Evolutionary conservation across 108 stramenopile species (phyloP).

Genomic region (Nannochloropsis gaditana): DNA sequence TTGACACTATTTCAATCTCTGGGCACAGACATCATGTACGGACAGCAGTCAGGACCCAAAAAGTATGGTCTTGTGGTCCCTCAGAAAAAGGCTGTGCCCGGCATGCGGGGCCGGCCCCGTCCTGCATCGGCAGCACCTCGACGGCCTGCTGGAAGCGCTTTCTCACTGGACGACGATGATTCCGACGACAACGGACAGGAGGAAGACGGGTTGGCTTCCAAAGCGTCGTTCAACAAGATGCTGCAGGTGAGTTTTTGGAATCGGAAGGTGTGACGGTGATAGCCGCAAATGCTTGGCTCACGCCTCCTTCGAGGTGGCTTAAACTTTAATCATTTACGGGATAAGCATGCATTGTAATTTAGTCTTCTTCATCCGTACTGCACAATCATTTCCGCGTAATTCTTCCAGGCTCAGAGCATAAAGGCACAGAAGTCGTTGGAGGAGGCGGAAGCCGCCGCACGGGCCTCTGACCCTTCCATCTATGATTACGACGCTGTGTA

Average conservation of each 20-base stretch:
- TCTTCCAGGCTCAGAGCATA: background rate
- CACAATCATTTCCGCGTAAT: too few species aligned
- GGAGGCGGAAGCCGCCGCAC: constrained; percentile 28
- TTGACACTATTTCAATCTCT: background rate
- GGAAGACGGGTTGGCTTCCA: background rate
- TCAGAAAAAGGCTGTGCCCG: background rate
- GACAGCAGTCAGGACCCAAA: background rate
- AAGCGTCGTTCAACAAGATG: constrained; percentile 17
- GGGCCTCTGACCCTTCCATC: constrained; percentile 36
- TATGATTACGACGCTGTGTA: constrained; percentile 54
- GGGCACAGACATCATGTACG: background rate
- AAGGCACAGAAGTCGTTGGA: constrained; percentile 10
- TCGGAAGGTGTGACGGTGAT: too few species aligned
- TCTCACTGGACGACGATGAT: background rate
- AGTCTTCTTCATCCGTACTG: too few species aligned
- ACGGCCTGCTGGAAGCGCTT: background rate
- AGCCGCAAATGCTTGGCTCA: too few species aligned
- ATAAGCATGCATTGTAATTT: too few species aligned
- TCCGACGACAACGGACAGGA: background rate
- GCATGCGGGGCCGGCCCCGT: background rate
- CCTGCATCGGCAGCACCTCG: background rate
- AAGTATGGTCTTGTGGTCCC: constrained; percentile 9
- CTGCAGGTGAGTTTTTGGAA: background rate
- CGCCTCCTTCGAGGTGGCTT: too few species aligned
- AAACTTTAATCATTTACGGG: too few species aligned